A percentile compares a stretch with the other conserved stretches of the same genome.
These are phyloP conservation scores for Achaetomium macrosporum DNA, from an alignment of 2,329 filamentous ascomycete species.

Conservation along the genomic window DNA sequence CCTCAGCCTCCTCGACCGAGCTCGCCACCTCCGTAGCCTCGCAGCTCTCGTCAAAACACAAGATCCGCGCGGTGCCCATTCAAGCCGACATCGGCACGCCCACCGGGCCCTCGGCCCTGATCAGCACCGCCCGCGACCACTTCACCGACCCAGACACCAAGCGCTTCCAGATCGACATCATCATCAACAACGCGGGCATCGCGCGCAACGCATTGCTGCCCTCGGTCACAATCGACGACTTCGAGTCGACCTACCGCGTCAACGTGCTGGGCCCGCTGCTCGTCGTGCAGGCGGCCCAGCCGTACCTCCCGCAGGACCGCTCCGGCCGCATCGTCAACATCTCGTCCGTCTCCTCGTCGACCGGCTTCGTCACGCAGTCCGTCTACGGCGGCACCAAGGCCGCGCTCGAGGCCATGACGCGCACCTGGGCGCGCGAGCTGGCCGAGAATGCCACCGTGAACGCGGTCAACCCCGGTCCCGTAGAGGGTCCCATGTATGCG, in stretches of 20 bases:
- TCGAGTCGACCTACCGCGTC: slow-evolving; percentile 66
- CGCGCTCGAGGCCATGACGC: slow-evolving; percentile 53
- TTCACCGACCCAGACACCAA: slow-evolving; percentile 42
- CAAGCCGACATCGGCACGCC: slow-evolving; percentile 66
- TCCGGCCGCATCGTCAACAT: slow-evolving; percentile 52
- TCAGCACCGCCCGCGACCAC: slow-evolving; percentile 53
- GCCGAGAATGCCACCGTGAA: slow-evolving; percentile 49
- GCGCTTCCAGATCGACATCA: slow-evolving; percentile 68
- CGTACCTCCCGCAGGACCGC: slow-evolving; percentile 63
- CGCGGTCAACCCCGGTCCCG: slow-evolving; percentile 52
- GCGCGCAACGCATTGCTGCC: slow-evolving; percentile 59
- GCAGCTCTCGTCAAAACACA: slow-evolving; percentile 50
- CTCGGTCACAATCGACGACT: slow-evolving; percentile 59
- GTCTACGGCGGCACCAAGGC: slow-evolving; percentile 55
- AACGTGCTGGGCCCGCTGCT: slow-evolving; percentile 80
- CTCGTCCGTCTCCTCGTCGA: slow-evolving; percentile 48
- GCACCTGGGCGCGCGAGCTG: slow-evolving; percentile 54
- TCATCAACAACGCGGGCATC: slow-evolving; percentile 81
- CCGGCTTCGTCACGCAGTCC: slow-evolving; percentile 49
- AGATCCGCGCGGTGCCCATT: slow-evolving; percentile 54
- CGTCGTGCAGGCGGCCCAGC: slow-evolving; percentile 65
- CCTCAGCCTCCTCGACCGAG: slow-evolving; percentile 36
- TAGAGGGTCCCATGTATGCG: slow-evolving; percentile 48
- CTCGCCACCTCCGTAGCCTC: slow-evolving; percentile 56
- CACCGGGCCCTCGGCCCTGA: slow-evolving; percentile 53